These are phyloP conservation scores for Nicotiana attenuata DNA, from an alignment of 257 asterid genomes.

Conservation along the genomic window DNA sequence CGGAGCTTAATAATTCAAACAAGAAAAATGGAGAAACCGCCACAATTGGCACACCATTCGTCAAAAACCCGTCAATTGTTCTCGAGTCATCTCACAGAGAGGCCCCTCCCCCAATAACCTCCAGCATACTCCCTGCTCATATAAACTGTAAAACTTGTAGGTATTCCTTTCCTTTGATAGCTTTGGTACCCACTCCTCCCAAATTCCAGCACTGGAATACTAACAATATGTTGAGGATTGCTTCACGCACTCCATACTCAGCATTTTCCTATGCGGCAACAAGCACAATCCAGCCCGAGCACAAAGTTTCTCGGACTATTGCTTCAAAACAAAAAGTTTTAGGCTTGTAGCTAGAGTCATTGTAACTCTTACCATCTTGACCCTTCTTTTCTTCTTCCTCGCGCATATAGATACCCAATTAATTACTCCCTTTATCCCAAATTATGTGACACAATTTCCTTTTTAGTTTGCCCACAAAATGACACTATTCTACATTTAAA, in stretches of 20 bases:
- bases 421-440: neutral
- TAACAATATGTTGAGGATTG: neutral
- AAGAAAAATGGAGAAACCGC: neutral
- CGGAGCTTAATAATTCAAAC: neutral
- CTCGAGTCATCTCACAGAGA: neutral
- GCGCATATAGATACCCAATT: neutral
- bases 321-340: neutral
- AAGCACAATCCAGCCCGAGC: neutral
- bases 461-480: too few relatives aligned
- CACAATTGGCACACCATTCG: neutral
- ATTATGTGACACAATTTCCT: too few relatives aligned
- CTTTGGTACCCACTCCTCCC: neutral
- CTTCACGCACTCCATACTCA: neutral
- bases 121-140: neutral
- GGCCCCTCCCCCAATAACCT: neutral
- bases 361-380: neutral
- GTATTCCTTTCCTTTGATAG: neutral
- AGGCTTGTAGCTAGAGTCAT: neutral
- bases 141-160: neutral
- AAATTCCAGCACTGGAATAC: neutral
- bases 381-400: neutral
- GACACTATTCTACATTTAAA: too few relatives aligned
- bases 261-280: neutral
- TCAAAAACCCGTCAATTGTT: neutral
- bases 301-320: neutral